Base-by-base conservation (phyloP, 2,329 filamentous ascomycete genomes). In the Aspergillus sp. region DNA sequence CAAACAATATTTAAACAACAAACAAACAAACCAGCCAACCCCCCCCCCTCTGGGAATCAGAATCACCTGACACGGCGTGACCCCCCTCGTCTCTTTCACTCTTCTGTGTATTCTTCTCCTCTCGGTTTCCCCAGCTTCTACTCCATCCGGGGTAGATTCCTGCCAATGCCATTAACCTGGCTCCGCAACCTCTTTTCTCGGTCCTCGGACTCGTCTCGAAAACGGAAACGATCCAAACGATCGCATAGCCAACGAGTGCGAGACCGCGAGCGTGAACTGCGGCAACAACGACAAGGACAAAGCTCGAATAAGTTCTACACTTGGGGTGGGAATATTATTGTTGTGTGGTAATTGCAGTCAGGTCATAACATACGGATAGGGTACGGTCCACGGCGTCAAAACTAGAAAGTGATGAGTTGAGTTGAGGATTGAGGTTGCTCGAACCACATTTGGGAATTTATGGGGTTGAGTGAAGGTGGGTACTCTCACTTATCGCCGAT, bases 261-360 rank as follows among this genome's bases (percentile, higher is more conserved):
- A 14, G 56, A 51, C 6, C 24, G 52, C 32, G 56, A 54, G 36
- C 51, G 45, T 14, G 31, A 58, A 29, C 31, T 58, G 32, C 51
- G 51, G 9, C 56, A 46, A 14, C 51, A 50, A 51, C 55, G 55
- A 32, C 26, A 26, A 6, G 22, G 55, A 32, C 26, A 26, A 6
- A n/a, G 51, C 2, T 32, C 36, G 11, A 42, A 14, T 6, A 42
- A 42, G 36, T 42, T 42, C 5, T 1, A 42, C 6, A n/a, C 6
- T 42, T 3, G 36, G 14, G 36, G 36, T n/a, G 6, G 14, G 14
- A n/a, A n/a, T 42, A 7, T n/a, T 4, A 16, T 42, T 16, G 36
- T 42, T n/a, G 36, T n/a, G 36, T 42, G 36, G 36, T n/a, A 16
- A 36, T 32, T 32, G 12, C 31, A 24, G 24, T 24, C 24, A 24